These are phyloP conservation scores for Suillus subluteus DNA, from an alignment of 768 basidiomycete genomes.

Conservation along the genomic window DNA sequence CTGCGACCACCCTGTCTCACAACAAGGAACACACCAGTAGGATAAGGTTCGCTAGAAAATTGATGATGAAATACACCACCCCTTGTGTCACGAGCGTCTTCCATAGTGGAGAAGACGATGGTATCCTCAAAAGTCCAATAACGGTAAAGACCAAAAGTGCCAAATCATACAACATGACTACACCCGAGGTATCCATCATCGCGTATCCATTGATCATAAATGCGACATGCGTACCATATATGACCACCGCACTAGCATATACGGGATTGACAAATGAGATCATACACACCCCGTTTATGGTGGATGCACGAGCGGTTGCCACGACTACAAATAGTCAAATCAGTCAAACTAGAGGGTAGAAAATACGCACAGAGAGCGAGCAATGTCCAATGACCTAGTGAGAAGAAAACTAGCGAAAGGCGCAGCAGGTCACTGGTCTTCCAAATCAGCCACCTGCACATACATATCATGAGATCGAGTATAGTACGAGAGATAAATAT, in stretches of 20 bases:
- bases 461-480: neutral
- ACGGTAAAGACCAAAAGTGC: neutral
- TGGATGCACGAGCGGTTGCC: neutral
- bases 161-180: constrained; percentile 1
- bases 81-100: constrained; percentile 6
- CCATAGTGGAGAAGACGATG: constrained; percentile 2
- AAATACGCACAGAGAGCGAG: constrained; percentile 1
- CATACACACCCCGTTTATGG: neutral
- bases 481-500: neutral
- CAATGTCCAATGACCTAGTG: constrained; percentile 1
- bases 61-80: neutral
- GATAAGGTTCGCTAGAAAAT: neutral
- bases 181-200: neutral
- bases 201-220: neutral
- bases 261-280: neutral
- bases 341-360: no score
- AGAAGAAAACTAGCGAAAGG: neutral
- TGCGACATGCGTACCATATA: neutral
- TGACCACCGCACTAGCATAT: neutral
- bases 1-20: neutral
- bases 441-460: constrained; percentile 6
- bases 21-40: neutral
- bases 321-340: neutral
- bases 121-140: neutral
- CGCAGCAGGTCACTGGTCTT: neutral